phyloP scores from a whole-genome alignment of 495 filamentous ascomycete genomes.

The Cercophora sp. region DNA sequence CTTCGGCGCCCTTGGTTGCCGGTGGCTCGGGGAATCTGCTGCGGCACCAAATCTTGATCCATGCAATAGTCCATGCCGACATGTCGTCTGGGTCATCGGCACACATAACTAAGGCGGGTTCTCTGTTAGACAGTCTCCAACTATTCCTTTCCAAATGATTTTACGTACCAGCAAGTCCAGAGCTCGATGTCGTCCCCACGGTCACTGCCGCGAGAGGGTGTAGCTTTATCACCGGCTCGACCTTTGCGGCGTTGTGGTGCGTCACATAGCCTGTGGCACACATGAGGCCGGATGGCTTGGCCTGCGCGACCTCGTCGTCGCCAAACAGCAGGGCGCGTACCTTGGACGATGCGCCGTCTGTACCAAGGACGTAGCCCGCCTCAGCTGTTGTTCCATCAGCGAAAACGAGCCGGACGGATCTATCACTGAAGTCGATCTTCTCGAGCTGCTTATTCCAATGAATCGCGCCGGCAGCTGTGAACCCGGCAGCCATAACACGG shows the following conservation, averaged over 20 bases:
- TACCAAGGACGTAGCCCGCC: neutral
- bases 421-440: constrained; percentile 9
- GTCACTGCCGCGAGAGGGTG: neutral
- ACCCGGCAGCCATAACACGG: constrained; percentile 19
- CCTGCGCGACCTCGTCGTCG: neutral
- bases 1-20: neutral
- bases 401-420: neutral
- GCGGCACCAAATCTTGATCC: neutral
- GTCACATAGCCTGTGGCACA: neutral
- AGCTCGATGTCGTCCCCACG: neutral
- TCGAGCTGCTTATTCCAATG: constrained; percentile 26
- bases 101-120: neutral
- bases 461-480: constrained; percentile 25
- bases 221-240: neutral
- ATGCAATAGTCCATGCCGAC: neutral
- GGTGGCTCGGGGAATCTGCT: neutral
- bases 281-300: neutral
- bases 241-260: neutral
- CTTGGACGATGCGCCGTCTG: neutral
- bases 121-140: too few relatives aligned
- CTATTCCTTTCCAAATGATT: too few relatives aligned
- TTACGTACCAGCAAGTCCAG: neutral
- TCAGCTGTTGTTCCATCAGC: neutral
- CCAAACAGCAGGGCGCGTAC: neutral
- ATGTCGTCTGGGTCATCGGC: neutral